A percentile compares a stretch with the other conserved stretches of the same genome.
Evolutionary conservation across 1,139 yeast genomes (phyloP).

Genomic region (Hyphopichia khmerensis): DNA sequence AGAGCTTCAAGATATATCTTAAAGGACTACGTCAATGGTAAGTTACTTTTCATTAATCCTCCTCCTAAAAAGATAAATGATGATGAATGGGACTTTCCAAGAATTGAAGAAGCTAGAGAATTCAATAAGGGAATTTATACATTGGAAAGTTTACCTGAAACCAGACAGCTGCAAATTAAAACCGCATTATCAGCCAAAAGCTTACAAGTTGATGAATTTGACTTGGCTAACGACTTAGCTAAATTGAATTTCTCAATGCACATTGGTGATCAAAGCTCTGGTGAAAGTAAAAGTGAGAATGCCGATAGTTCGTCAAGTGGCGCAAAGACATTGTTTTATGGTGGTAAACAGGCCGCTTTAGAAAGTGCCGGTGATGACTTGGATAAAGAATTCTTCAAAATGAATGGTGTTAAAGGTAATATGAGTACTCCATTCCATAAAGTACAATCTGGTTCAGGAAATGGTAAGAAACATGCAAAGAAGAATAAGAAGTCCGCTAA

Average conservation of each 20-base stretch:
- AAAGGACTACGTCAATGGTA: constrained; percentile 94
- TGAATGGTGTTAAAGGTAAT: constrained; percentile 63
- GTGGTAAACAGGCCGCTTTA: constrained; percentile 81
- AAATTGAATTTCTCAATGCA: constrained; percentile 80
- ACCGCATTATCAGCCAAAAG: constrained; percentile 59
- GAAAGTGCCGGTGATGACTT: constrained; percentile 76
- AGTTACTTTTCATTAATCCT: constrained; percentile 79
- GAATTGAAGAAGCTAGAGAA: constrained; percentile 48
- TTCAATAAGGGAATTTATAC: constrained; percentile 77
- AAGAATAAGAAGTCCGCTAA: constrained; percentile 68
- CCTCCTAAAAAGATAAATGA: constrained; percentile 63
- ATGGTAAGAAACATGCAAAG: constrained; percentile 74
- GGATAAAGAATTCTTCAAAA: constrained; percentile 79
- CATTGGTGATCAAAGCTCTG: constrained; percentile 39
- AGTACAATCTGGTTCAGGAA: constrained; percentile 26
- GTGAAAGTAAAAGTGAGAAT: constrained; percentile 24
- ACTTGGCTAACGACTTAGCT: constrained; percentile 67
- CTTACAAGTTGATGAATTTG: constrained; percentile 51
- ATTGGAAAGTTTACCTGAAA: constrained; percentile 62
- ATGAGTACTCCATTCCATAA: constrained; percentile 73
- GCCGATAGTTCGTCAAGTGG: constrained; percentile 22
- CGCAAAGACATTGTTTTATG: constrained; percentile 55
- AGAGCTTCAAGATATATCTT: constrained; percentile 90
- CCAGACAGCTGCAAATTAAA: constrained; percentile 69
- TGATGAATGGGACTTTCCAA: constrained; percentile 36